Evolutionary conservation across 805 yeast species (phyloP), one percentile per base, ranked within the genome.

Genomic region (Candida sphagnicola): DNA sequence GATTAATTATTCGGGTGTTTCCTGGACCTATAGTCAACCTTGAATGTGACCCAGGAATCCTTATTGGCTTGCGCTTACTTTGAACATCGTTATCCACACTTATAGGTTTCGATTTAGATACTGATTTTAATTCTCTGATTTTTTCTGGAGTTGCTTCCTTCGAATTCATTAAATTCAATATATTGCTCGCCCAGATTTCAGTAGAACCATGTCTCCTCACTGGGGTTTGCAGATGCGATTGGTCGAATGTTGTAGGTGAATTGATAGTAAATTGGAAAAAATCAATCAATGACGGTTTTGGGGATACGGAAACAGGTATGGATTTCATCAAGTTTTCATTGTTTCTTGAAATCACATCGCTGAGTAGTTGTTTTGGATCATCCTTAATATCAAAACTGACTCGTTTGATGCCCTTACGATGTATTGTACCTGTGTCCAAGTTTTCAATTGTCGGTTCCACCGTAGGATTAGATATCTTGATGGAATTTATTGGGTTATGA

Each of bases 1-100:
- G 77, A 16, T 62, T 56, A 15, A 72, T 55, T 5, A 64, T 59
- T 38, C 53, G 57, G 4, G 67, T 59, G 26, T 67, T 67, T 39
- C 72, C 70, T 6, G 68, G 69, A 11, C 71, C 68, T 10, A 74
- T 57, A 4, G 57, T 61, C 38, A 73, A 45, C 4, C 64, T 59
- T 3, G 78, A 70, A 46, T 62, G 70, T 13, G 65, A 51, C 0
- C 72, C 75, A 5, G 49, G 47, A 12, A 43, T 40, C 15, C 52
- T 40, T 5, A 54, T 49, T 1, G 72, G 74, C 19, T 57, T 44
- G 34, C 72, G 42, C 39, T 65, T 63, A 14, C 48, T 34, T 17
- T 52, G 59, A 8, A 36, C 43, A n/a, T 65, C 67, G 35, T 54
- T 60, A 15, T 45, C 48, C 8, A 52, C 45, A 4, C 55, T 37